Percentiles rank a stretch among this genome's conserved stretches.
Conservation (phyloP, 2,329 filamentous ascomycete genomes). For the Phyllosticta citribraziliensis region DNA sequence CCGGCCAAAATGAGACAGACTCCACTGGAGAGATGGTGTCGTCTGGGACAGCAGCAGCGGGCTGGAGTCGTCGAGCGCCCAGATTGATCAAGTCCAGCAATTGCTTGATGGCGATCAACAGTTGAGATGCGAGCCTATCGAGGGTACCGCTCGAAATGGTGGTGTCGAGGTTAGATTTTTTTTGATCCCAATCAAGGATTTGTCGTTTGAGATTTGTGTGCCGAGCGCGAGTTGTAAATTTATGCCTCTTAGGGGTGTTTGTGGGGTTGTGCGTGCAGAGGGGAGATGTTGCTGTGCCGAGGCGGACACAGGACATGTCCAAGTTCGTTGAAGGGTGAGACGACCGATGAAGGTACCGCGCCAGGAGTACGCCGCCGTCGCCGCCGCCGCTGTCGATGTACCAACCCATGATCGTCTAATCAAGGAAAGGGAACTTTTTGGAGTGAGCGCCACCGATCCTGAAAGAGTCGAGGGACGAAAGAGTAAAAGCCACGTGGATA, state of each 20-base stretch:
- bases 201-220: neutral
- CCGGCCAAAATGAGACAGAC: neutral
- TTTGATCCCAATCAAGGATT: neutral
- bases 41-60: neutral
- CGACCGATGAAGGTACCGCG: neutral
- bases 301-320: neutral
- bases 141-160: neutral
- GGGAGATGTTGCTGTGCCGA: neutral
- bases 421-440: conserved; percentile 11
- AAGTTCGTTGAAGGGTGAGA: neutral
- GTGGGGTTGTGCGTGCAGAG: neutral
- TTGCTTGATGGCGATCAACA: neutral
- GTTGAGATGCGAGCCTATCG: neutral
- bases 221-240: neutral
- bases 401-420: conserved; percentile 8
- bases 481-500: conserved; percentile 7
- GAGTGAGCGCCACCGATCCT: conserved; percentile 6
- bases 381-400: conserved; percentile 1
- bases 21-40: neutral
- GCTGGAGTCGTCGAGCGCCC: neutral
- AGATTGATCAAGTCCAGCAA: neutral
- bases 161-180: neutral
- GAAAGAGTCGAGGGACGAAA: conserved; percentile 1
- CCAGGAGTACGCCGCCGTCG: neutral
- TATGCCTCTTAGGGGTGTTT: neutral